A percentile compares a stretch with the other conserved stretches of the same genome.
phyloP scores from a whole-genome alignment of 129 eudicot genomes.

The Centaurea solstitialis region DNA sequence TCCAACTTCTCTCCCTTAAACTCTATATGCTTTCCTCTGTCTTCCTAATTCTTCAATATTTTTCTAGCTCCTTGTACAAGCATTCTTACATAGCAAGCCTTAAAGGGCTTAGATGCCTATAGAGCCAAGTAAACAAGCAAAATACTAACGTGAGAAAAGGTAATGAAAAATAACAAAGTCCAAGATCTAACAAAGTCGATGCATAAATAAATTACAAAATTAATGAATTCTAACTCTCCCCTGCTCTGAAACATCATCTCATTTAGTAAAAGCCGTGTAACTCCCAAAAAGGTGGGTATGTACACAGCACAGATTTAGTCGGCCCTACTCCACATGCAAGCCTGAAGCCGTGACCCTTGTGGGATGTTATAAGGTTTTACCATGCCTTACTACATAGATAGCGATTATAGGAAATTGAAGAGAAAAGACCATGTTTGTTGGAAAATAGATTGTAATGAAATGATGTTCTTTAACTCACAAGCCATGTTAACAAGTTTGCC shows the following conservation, averaged over 20 bases:
- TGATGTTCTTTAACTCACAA: neutral
- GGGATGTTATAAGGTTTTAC: neutral
- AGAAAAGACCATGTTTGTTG: neutral
- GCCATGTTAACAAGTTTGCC: neutral
- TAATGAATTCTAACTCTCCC: neutral
- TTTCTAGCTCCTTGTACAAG: neutral
- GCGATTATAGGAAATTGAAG: neutral
- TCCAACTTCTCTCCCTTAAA: neutral
- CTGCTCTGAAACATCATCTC: neutral
- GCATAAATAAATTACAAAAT: neutral
- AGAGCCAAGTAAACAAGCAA: neutral
- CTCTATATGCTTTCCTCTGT: neutral
- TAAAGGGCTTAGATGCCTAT: neutral
- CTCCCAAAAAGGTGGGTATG: neutral
- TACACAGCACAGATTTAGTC: neutral
- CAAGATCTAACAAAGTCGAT: neutral
- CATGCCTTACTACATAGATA: neutral
- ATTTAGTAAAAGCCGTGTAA: neutral
- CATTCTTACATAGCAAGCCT: neutral
- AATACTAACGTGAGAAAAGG: neutral
- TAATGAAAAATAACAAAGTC: neutral
- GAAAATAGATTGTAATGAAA: neutral
- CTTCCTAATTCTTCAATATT: neutral
- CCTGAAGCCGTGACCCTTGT: neutral
- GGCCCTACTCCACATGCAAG: neutral